A percentile compares a stretch with the other conserved stretches of the same genome.
phyloP scores from a whole-genome alignment of 116 monocot genomes.

The Papilionanthe hybrid region DNA sequence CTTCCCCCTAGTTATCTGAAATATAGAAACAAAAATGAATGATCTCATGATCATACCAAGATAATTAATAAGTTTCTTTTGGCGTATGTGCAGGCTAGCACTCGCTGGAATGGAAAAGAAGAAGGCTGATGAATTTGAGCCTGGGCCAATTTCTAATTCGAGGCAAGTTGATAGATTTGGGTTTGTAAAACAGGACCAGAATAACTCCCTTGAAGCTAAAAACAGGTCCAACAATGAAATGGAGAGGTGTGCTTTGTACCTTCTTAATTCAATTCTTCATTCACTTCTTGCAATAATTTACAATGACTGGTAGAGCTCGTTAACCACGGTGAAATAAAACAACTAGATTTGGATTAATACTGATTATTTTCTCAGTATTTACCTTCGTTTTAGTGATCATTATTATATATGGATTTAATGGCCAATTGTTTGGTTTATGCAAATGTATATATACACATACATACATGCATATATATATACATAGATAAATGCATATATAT shows the following conservation, averaged over 20 bases:
- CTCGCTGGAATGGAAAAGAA: constrained; percentile 41
- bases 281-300: not conserved
- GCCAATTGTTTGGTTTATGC: no score
- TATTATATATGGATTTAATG: not conserved
- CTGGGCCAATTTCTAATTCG: constrained; percentile 32
- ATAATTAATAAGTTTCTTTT: not conserved
- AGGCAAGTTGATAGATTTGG: constrained; percentile 54
- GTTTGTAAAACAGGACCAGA: constrained; percentile 55
- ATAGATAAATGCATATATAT: no score
- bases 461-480: no score
- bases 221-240: constrained; percentile 27
- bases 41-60: not conserved
- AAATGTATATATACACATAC: no score
- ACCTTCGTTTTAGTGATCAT: not conserved
- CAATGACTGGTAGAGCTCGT: not conserved
- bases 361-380: not conserved
- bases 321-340: not conserved
- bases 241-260: constrained; percentile 30
- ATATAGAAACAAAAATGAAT: not conserved
- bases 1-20: not conserved
- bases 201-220: constrained; percentile 35
- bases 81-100: not conserved
- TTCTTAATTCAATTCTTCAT: not conserved
- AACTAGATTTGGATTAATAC: not conserved
- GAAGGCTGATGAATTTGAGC: constrained; percentile 47